Evolutionary conservation across 164 flowering plant species (phyloP).

Genomic region (Echeveria elegans): DNA sequence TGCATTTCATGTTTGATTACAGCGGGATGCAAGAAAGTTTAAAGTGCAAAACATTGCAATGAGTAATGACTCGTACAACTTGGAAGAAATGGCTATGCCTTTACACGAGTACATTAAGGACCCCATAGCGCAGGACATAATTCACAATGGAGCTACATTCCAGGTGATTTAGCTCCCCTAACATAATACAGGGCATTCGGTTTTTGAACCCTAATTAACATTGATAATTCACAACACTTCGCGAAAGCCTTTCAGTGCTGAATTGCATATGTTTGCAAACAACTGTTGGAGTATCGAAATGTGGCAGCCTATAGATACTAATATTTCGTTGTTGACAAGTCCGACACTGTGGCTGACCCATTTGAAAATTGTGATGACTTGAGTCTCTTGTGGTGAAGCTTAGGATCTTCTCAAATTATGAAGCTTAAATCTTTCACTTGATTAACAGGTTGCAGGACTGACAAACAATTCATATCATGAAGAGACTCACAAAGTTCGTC

Average conservation of each 20-base stretch:
- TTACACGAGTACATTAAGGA: slow-evolving; percentile 57
- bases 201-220: too few species aligned
- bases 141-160: slow-evolving; percentile 96
- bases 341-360: too few species aligned
- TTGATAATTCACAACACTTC: background rate
- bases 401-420: background rate
- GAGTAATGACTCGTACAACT: slow-evolving; percentile 43
- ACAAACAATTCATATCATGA: slow-evolving; percentile 77
- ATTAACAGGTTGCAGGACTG: slow-evolving; percentile 79
- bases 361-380: background rate
- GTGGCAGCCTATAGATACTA: too few species aligned
- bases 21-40: slow-evolving; percentile 65
- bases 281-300: background rate
- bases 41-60: slow-evolving; percentile 13
- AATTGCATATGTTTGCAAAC: background rate
- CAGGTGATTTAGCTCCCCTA: slow-evolving; percentile 54
- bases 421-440: background rate
- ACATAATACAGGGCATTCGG: background rate
- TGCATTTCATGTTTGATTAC: slow-evolving; percentile 12
- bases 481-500: slow-evolving; percentile 75
- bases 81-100: slow-evolving; percentile 75
- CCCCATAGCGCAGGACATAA: slow-evolving; percentile 66
- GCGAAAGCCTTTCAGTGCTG: background rate
- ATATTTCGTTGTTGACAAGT: too few species aligned
- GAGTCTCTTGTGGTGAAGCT: background rate